Evolutionary conservation across 2,329 filamentous ascomycete species (phyloP).

Genomic region (Blastomyces parvus): DNA sequence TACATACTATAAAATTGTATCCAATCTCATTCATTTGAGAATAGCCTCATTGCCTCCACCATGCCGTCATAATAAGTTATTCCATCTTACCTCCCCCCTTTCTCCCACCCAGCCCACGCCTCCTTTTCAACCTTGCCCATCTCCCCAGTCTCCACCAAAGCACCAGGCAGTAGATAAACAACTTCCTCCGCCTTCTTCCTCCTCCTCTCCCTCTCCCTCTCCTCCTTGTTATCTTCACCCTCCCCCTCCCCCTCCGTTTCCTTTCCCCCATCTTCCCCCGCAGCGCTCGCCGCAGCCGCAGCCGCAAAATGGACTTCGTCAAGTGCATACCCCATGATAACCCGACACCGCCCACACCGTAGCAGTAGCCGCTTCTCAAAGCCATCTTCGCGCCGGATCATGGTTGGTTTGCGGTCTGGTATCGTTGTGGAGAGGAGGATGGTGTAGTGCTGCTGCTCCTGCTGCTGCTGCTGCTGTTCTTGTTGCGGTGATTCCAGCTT

Average conservation of each 20-base stretch:
- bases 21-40: background rate
- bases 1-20: background rate
- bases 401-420: slow-evolving; percentile 40
- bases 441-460: slow-evolving; percentile 33
- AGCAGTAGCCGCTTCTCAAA: slow-evolving; percentile 57
- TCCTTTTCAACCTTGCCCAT: slow-evolving; percentile 37
- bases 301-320: slow-evolving; percentile 42
- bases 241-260: slow-evolving; percentile 12
- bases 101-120: slow-evolving; percentile 30
- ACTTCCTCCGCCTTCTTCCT: slow-evolving; percentile 33
- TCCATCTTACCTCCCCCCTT: background rate
- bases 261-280: slow-evolving; percentile 13
- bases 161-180: slow-evolving; percentile 53
- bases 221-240: slow-evolving; percentile 15
- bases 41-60: background rate
- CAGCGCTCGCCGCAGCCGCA: slow-evolving; percentile 10
- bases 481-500: slow-evolving; percentile 6
- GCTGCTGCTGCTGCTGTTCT: slow-evolving; percentile 16
- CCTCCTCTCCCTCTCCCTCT: slow-evolving; percentile 18
- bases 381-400: slow-evolving; percentile 51
- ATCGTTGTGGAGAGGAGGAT: slow-evolving; percentile 44
- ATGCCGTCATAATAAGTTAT: background rate
- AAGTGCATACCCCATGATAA: slow-evolving; percentile 55
- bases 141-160: slow-evolving; percentile 48
- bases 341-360: slow-evolving; percentile 51